Evolutionary conservation across 2,329 filamentous ascomycete species (phyloP), one percentile per base, ranked within the genome.

Genomic region (Fusarium veterinarium): DNA sequence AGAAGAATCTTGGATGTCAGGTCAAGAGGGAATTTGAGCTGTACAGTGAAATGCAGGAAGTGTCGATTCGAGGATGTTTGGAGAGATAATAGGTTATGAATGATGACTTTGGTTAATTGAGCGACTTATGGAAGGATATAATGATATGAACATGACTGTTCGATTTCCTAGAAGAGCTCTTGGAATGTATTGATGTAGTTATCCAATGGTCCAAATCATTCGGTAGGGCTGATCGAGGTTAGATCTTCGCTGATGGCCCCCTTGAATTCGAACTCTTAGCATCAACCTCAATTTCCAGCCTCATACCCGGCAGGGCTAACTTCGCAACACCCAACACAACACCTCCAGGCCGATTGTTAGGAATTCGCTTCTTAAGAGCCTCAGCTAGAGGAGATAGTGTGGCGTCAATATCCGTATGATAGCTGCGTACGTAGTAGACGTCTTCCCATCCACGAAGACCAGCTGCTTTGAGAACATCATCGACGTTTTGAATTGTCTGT

Each of bases 371-470:
- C 51, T 72, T 74, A 0, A 75, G 28, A 4, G 42, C 60, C 37
- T 76, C 61, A 5, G 42, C 51, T 9, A 64, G 13, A 10, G 65
- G 44, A 6, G 67, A 59, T 5, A 66, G 62, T 4, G 72, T 75
- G 8, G 64, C 46, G 3, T 67, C 62, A 4, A 78, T 75, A 7
- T 78, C 71, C 35, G 64, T 64, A 20, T 77, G 74, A 19, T 77
- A 79, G 5, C 74, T 69, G 6, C 76, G 68, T 12, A 78, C n/a
- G 19, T 69, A 72, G 30, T 76, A 77, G 3, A 79, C 76, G n/a
- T 79, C 77, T 12, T 78, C 76, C 77, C 76, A 77, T 0, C 76
- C 76, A 1, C 70, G 63, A 1, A 79, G 65, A 8, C 76, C 77
- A 4, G 63, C 71, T 1, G 73, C 60, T 37, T 76, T 62, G 20